Percentiles rank a stretch among this genome's conserved stretches.
phyloP scores from a whole-genome alignment of 1,284 basidiomycete genomes.

The Ustilago sp. region DNA sequence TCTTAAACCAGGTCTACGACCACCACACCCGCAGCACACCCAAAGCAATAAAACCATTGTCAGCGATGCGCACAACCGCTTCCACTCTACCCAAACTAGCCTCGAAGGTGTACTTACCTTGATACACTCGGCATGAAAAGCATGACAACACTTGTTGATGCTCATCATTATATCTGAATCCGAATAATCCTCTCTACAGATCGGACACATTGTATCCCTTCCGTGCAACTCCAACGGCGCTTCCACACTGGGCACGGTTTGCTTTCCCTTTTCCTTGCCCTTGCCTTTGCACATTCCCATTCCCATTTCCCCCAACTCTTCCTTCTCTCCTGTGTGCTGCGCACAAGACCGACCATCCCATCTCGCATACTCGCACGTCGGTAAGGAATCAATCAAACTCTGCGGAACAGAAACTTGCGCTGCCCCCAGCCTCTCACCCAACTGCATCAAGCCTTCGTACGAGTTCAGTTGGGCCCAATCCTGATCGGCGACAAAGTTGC shows the following conservation, averaged over 20 bases:
- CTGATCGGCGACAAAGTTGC: slow-evolving; percentile 48
- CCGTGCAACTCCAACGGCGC: too few species aligned
- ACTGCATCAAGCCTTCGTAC: slow-evolving; percentile 39
- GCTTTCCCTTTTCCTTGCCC: slow-evolving; percentile 35
- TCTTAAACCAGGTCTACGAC: slow-evolving; percentile 41
- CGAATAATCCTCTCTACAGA: slow-evolving; percentile 45
- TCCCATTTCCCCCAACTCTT: neutral
- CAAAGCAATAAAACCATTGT: neutral
- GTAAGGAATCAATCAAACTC: slow-evolving; percentile 31
- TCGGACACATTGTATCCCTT: slow-evolving; percentile 46
- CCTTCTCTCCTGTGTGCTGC: neutral
- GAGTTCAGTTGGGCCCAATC: slow-evolving; percentile 46
- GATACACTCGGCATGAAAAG: slow-evolving; percentile 47
- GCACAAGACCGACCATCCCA: slow-evolving; percentile 45
- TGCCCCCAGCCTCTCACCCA: slow-evolving; percentile 32
- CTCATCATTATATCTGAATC: slow-evolving; percentile 47
- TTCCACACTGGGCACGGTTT: neutral
- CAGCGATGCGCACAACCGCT: neutral
- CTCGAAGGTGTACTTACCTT: slow-evolving; percentile 17
- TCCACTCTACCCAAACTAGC: too few species aligned
- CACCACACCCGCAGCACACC: neutral
- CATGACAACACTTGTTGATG: slow-evolving; percentile 40
- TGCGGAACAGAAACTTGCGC: slow-evolving; percentile 34
- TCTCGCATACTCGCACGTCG: slow-evolving; percentile 39
- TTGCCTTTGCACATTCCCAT: slow-evolving; percentile 21